Base-by-base conservation (phyloP, 768 basidiomycete genomes). In the Floccularia luteovirens region DNA sequence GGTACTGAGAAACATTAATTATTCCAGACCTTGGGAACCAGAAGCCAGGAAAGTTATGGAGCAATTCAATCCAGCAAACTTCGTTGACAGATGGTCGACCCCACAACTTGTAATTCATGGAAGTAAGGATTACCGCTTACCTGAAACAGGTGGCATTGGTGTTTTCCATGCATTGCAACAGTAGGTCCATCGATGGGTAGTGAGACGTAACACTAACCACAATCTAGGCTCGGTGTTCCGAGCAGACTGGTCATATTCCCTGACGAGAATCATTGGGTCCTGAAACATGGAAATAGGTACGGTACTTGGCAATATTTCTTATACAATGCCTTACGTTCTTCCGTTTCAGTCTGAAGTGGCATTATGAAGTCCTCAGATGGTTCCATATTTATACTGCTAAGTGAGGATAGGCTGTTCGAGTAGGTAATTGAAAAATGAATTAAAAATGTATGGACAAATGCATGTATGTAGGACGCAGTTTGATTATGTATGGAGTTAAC, bases 331-430 rank as follows among this genome's bases (percentile, higher is more conserved):
- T 3, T 38, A 19, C 22, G 39, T 27, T 27, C 19, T 27, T 14
- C n/a, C 34, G 25, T 28, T 39, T 24, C 51, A 86, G 88, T 54
- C 63, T 94, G 57, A 90, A 91, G 57, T 98, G 94, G 94, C 90
- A 97, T 61, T 69, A 85, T 48, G 94, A 99, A 57, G 84, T 98
- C 10, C 83, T 99, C 63, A 71, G 76, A 44, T 98, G 90, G 90
- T 82, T 96, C 45, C 77, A 83, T 42, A 60, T 77, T 52, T 87
- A 72, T 49, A 67, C 82, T 10, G 79, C 75, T 12, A 53, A 65
- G 28, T 46, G 39, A 21, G 36, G 12, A 28, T 8, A 28, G 27
- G 10, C 27, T 28, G 14, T 28, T 28, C 10, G 10, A 8, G 8
- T 8, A 14, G 27, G 27, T 28, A 28, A 28, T 8, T 28, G 8